These are phyloP conservation scores for Puccinia brachypodii DNA, from an alignment of 1,284 basidiomycete genomes.

Conservation along the genomic window DNA sequence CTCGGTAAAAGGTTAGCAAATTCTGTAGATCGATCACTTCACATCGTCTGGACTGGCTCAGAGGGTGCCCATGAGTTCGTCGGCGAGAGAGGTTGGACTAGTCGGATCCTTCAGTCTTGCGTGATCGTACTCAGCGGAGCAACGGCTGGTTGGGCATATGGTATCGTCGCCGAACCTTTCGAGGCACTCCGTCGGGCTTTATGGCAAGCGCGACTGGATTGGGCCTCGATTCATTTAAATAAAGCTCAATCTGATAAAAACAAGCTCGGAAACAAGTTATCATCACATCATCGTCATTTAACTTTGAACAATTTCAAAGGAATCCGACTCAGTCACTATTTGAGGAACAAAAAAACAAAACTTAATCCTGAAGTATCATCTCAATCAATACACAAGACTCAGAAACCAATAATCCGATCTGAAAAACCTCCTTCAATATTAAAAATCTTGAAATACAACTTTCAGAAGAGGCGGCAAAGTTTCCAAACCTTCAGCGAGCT, in stretches of 20 bases:
- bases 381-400: not conserved
- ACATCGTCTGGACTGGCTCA: conserved; percentile 6
- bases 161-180: conserved; percentile 31
- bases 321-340: not conserved
- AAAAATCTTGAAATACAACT: not conserved
- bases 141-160: conserved; percentile 30
- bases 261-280: not conserved
- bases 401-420: not conserved
- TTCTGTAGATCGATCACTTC: conserved; percentile 19
- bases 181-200: conserved; percentile 5
- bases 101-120: conserved; percentile 26
- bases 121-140: conserved; percentile 35
- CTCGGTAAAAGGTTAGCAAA: conserved; percentile 10
- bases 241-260: not conserved
- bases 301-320: not conserved
- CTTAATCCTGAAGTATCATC: not conserved
- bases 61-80: not conserved
- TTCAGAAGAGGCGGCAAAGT: not conserved
- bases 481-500: not conserved
- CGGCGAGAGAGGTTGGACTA: conserved; percentile 20
- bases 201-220: conserved; percentile 32
- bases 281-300: not conserved
- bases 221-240: conserved; percentile 22
- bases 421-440: not conserved
- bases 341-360: not conserved